These are phyloP conservation scores for Hymenoscyphus fructigenus DNA, from an alignment of 2,329 filamentous ascomycete genomes.

Conservation along the genomic window DNA sequence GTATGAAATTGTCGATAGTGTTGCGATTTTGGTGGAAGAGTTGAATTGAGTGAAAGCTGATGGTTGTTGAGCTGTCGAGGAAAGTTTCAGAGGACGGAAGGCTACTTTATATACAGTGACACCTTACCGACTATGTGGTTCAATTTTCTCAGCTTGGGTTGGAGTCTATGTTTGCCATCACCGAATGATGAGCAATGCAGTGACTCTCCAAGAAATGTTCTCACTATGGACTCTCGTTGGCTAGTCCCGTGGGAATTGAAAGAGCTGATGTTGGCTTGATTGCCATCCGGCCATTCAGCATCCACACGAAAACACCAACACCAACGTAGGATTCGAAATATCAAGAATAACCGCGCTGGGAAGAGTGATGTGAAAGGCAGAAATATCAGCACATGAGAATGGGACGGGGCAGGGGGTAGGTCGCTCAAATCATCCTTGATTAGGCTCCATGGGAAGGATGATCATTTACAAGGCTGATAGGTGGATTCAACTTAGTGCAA, in stretches of 20 bases:
- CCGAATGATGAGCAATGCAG: not conserved
- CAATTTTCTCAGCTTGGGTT: not conserved
- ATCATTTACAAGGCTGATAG: not conserved
- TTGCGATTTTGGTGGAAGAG: not conserved
- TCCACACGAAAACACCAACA: not conserved
- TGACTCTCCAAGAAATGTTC: not conserved
- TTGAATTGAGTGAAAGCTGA: not conserved
- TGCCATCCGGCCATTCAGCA: not conserved
- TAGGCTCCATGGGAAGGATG: not conserved
- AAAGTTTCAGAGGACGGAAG: not conserved
- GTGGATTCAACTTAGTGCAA: not conserved
- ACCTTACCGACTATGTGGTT: constrained; percentile 1
- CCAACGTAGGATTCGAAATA: not conserved
- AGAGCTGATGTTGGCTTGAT: not conserved
- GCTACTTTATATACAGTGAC: constrained; percentile 2
- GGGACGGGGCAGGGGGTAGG: not conserved
- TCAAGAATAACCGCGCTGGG: not conserved
- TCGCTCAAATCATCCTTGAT: not conserved
- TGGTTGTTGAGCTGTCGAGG: not conserved
- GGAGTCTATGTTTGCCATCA: not conserved
- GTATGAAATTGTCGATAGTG: not conserved
- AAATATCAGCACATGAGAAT: constrained; percentile 1
- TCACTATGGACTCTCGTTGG: not conserved
- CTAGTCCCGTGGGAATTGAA: not conserved
- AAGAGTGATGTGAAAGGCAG: not conserved